Evolutionary conservation across 108 stramenopile species (phyloP).

Genomic region (Nannochloropsis oceanica): DNA sequence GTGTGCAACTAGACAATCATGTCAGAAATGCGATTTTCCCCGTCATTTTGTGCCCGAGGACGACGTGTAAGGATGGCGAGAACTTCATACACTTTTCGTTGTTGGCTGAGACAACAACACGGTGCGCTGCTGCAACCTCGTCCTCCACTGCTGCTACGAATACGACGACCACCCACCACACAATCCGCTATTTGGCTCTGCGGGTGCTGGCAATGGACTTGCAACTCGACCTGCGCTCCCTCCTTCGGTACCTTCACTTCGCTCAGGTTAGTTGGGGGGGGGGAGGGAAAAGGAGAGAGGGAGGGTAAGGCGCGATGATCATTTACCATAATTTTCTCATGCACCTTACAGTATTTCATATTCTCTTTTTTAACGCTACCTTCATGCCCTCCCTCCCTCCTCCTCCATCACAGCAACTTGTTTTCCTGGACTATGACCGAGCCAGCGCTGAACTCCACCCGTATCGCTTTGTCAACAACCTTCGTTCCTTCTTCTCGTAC

Average conservation of each 20-base stretch:
- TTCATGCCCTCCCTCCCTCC: not conserved
- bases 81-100: not conserved
- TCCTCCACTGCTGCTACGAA: not conserved
- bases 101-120: not conserved
- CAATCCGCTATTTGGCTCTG: not conserved
- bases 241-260: not conserved
- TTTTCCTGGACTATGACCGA: not conserved
- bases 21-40: not conserved
- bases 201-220: not conserved
- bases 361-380: not conserved
- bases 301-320: too few relatives aligned
- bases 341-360: not conserved
- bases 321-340: not conserved
- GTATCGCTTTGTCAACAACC: not conserved
- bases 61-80: not conserved
- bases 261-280: not conserved
- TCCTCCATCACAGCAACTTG: not conserved
- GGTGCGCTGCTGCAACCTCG: not conserved
- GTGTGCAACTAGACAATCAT: not conserved
- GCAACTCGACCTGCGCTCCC: not conserved
- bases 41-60: not conserved
- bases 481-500: not conserved
- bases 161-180: not conserved
- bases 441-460: not conserved
- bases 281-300: too few relatives aligned